Conservation (phyloP, 2,329 filamentous ascomycete species). For the Ophiognomonia clavigignenti-juglandacearum region DNA sequence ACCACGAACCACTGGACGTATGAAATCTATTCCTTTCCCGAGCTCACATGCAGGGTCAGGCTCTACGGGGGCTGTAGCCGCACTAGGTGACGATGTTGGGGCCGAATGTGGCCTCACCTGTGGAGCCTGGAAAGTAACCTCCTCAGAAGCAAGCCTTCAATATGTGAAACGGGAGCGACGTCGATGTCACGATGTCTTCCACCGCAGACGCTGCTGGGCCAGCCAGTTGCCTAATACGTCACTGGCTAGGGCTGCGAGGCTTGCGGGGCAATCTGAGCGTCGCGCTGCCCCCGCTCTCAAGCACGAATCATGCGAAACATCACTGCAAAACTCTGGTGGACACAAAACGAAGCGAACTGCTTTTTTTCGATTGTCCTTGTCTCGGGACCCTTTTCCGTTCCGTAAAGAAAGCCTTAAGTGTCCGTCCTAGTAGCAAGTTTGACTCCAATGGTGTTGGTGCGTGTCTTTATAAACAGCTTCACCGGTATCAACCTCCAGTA, state of each 20-base stretch:
- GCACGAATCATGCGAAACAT: not conserved
- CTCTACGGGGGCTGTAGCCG: too few relatives aligned
- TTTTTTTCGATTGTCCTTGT: constrained; percentile 11
- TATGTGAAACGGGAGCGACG: too few relatives aligned
- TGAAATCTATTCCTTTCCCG: too few relatives aligned
- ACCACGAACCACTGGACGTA: too few relatives aligned
- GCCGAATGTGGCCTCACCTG: too few relatives aligned
- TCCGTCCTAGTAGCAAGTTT: constrained; percentile 11
- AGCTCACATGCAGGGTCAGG: too few relatives aligned
- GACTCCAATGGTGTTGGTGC: constrained; percentile 5
- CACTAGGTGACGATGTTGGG: too few relatives aligned
- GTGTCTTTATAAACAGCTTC: constrained; percentile 14
- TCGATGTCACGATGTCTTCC: too few relatives aligned
- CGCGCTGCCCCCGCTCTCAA: not conserved
- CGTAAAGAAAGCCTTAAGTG: not conserved
- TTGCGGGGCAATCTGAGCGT: not conserved
- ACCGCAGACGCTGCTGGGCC: too few relatives aligned
- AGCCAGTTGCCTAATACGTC: too few relatives aligned
- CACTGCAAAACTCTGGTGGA: not conserved
- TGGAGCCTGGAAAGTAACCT: too few relatives aligned
- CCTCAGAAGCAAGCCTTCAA: too few relatives aligned
- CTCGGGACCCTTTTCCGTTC: constrained; percentile 4
- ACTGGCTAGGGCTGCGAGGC: not conserved
- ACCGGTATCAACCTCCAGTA: constrained; percentile 10
- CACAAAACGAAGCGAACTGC: constrained; percentile 13